Base-by-base conservation (phyloP, 257 asterid genomes). In the Plantago elongata region DNA sequence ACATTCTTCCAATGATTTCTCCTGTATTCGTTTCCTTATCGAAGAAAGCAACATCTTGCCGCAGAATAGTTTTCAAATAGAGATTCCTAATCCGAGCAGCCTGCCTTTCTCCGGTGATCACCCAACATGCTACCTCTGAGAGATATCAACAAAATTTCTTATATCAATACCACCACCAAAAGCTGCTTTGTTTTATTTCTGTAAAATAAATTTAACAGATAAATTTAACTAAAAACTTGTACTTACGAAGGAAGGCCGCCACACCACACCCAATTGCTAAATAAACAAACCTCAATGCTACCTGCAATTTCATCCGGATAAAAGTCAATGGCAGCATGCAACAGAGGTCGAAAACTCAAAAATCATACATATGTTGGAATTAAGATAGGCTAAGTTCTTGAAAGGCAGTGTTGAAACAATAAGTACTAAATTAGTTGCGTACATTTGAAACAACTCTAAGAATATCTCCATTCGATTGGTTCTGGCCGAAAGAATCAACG, bases 51-150 rank as follows among this genome's bases (percentile, higher is more conserved):
- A 90, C 82, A 65, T 90, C 97, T 73, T 90, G 97, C 18, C 81
- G 78, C 68, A 90, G 77, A 48, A 90, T 74, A 6, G 89, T 78
- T 58, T 46, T 76, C 72, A 87, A 66, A 56, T 90, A 87, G 7
- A 83, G 74, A 12, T 74, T 67, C 74, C 87, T 78, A 45, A 90
- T 76, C 42, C 86, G 66, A 5, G 93, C 82, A 4, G 93, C 89
- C 73, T 90, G 97, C 80, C 95, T 79, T 65, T 85, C 96, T n/a
- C 95, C 96, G 0, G 94, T 85, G 73, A 90, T 68, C 79, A 77
- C 82, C 96, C 97, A 90, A 51, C 81, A 81, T 34, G 75, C 60
- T 61, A 80, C 84, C 90, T 90, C 97, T 90, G 61, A 58, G 44
- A 46, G 37, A 54, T 43, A 66, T 43, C 15, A 44, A 38, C 18